Conservation (phyloP, 1,284 basidiomycete species). For the Austroboletus novae-zelandiae region DNA sequence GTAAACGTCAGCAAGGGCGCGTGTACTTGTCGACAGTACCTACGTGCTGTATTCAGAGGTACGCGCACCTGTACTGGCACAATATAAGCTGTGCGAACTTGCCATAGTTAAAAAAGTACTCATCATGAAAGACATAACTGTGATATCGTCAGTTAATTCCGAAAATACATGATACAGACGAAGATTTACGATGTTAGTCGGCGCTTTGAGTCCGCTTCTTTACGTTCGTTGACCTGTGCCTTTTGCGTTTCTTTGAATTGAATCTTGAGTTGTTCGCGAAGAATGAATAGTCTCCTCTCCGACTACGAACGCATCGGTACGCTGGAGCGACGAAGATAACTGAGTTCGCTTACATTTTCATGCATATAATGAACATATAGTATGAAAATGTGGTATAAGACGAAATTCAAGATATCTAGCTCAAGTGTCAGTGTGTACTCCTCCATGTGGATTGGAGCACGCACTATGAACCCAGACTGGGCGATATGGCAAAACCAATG, state of each 20-base stretch:
- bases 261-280: constrained; percentile 72
- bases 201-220: constrained; percentile 76
- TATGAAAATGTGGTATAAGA: constrained; percentile 60
- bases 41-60: constrained; percentile 85
- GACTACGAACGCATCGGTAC: constrained; percentile 32
- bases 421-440: constrained; percentile 9
- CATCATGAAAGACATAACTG: constrained; percentile 77
- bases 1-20: constrained; percentile 4
- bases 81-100: constrained; percentile 17
- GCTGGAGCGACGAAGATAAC: background rate
- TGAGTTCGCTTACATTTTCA: constrained; percentile 38
- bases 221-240: constrained; percentile 81
- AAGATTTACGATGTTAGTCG: constrained; percentile 69
- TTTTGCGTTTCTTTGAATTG: constrained; percentile 79
- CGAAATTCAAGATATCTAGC: constrained; percentile 62
- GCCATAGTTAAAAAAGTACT: constrained; percentile 28
- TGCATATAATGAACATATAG: constrained; percentile 57
- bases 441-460: constrained; percentile 19
- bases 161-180: background rate
- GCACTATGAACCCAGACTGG: constrained; percentile 54
- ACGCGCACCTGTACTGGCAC: constrained; percentile 72
- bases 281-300: constrained; percentile 58
- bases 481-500: constrained; percentile 53
- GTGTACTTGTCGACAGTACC: constrained; percentile 27
- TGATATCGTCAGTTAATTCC: constrained; percentile 6